Evolutionary conservation across 2,329 filamentous ascomycete genomes (phyloP).

Genomic region (Diaporthe sp.): DNA sequence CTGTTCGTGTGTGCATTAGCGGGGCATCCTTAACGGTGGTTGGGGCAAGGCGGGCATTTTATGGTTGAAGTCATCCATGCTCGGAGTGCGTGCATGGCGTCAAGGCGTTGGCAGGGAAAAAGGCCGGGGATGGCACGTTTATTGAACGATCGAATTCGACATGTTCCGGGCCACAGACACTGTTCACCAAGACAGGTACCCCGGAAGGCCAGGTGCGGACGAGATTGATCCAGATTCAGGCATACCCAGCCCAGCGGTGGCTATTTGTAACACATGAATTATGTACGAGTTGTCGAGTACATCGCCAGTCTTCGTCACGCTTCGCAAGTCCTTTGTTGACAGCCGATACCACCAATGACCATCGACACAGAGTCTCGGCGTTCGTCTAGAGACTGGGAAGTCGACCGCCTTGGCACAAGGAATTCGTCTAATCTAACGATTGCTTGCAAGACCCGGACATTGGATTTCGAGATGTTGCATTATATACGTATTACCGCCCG

Average conservation of each 20-base stretch:
- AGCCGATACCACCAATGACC: neutral
- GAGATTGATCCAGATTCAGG: neutral
- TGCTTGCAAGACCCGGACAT: neutral
- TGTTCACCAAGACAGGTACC: neutral
- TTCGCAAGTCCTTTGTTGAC: neutral
- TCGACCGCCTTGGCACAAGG: neutral
- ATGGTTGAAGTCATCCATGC: neutral
- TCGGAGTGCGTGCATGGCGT: conserved; percentile 24
- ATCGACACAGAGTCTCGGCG: neutral
- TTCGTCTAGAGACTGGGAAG: neutral
- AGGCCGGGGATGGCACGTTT: neutral
- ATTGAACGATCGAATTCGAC: neutral
- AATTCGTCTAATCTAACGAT: neutral
- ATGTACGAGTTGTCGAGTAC: neutral
- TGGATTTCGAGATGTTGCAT: neutral
- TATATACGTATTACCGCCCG: neutral
- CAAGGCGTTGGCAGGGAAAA: conserved; percentile 30
- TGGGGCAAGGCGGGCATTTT: neutral
- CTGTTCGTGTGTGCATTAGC: neutral
- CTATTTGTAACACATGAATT: neutral
- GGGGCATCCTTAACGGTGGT: neutral
- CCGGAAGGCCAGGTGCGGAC: too few relatives aligned
- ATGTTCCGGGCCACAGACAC: neutral
- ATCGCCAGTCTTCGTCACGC: neutral
- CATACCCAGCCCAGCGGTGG: neutral